Evolutionary conservation across 2,329 filamentous ascomycete species (phyloP).

Genomic region (Trichoderma lentiforme): DNA sequence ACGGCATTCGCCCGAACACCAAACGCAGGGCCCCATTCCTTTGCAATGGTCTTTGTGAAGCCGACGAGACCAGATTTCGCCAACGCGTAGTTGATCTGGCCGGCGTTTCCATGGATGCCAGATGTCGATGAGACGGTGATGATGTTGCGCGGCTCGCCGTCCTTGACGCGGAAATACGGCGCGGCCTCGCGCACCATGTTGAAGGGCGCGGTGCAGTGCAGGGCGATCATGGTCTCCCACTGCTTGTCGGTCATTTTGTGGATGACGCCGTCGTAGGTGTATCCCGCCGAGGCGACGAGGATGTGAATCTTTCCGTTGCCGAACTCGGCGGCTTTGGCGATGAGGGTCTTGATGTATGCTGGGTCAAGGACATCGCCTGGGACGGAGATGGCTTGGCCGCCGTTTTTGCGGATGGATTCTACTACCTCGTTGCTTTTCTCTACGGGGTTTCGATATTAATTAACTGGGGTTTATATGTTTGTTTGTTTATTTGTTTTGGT

Average conservation of each 20-base stretch:
- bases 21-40: conserved; percentile 84
- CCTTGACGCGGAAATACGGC: conserved; percentile 83
- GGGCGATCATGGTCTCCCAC: conserved; percentile 81
- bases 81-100: conserved; percentile 84
- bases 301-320: conserved; percentile 86
- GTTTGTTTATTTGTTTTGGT: not conserved
- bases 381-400: conserved; percentile 68
- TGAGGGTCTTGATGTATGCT: conserved; percentile 67
- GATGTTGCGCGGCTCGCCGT: conserved; percentile 73
- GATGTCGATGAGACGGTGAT: conserved; percentile 82
- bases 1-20: conserved; percentile 81
- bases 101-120: conserved; percentile 81
- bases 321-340: conserved; percentile 73
- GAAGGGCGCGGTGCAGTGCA: conserved; percentile 85
- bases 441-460: conserved; percentile 29
- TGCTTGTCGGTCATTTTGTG: conserved; percentile 91
- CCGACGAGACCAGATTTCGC: conserved; percentile 83
- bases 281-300: conserved; percentile 88
- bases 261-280: conserved; percentile 90
- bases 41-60: conserved; percentile 84
- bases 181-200: conserved; percentile 75
- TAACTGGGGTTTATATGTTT: not conserved
- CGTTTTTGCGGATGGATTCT: conserved; percentile 63
- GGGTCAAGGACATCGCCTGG: conserved; percentile 73
- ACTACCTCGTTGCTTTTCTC: conserved; percentile 68